A percentile compares a stretch with the other conserved stretches of the same genome.
These are phyloP conservation scores for Choanephora cucurbitarum DNA, from an alignment of 371 early-diverging fungal genomes.

Conservation along the genomic window DNA sequence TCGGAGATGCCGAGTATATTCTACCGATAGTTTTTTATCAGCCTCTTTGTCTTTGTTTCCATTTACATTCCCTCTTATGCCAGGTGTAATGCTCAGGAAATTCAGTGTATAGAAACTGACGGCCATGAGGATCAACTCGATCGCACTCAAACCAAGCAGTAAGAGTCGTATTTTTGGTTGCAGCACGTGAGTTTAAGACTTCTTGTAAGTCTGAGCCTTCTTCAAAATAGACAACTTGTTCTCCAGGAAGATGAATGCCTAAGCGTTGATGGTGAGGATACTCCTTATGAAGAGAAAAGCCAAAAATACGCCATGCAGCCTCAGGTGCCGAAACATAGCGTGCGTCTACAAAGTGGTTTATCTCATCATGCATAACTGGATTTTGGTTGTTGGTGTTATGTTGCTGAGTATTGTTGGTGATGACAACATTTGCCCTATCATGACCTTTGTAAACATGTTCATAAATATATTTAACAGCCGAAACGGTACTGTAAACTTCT, in stretches of 20 bases:
- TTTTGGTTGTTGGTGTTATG: no score
- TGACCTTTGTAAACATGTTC: constrained; percentile 42
- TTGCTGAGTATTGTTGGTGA: not conserved
- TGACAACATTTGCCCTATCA: constrained; percentile 13
- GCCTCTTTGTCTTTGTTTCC: constrained; percentile 5
- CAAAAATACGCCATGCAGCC: constrained; percentile 31
- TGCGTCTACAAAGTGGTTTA: constrained; percentile 18
- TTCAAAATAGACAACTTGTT: constrained; percentile 18
- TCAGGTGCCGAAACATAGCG: constrained; percentile 34
- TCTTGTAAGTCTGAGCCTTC: constrained; percentile 7
- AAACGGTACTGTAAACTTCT: constrained; percentile 17
- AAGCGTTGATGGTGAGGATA: constrained; percentile 19
- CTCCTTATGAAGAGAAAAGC: constrained; percentile 22
- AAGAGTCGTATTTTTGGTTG: constrained; percentile 9
- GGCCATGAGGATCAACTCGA: not conserved
- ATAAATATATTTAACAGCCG: constrained; percentile 37
- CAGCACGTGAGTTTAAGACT: not conserved
- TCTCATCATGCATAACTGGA: constrained; percentile 13
- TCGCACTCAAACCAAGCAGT: constrained; percentile 26
- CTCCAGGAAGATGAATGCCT: constrained; percentile 20
- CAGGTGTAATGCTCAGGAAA: constrained; percentile 6
- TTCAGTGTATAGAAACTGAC: constrained; percentile 1
- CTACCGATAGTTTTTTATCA: constrained; percentile 19
- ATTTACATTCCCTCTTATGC: not conserved
- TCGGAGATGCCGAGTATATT: constrained; percentile 23